Evolutionary conservation across 1,139 yeast species (phyloP).

Genomic region (Suhomyces guaymorum): DNA sequence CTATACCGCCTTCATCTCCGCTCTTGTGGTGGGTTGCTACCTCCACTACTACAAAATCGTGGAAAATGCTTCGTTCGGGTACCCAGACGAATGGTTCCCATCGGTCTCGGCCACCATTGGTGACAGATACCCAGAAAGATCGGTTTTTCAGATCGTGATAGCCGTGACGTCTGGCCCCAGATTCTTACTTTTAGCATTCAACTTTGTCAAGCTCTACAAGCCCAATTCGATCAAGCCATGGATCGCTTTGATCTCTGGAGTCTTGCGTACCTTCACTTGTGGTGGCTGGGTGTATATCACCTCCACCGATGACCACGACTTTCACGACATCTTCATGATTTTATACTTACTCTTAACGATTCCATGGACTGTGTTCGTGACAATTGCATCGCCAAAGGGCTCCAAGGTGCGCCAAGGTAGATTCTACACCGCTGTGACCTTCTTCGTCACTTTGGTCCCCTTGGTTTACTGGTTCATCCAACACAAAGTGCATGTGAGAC

Average conservation of each 20-base stretch:
- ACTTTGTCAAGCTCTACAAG: constrained; percentile 47
- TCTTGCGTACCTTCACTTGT: constrained; percentile 84
- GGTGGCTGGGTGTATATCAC: constrained; percentile 99
- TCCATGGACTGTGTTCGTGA: constrained; percentile 82
- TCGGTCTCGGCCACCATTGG: constrained; percentile 97
- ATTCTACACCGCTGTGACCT: constrained; percentile 53
- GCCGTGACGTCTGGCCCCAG: constrained; percentile 87
- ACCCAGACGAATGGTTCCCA: constrained; percentile 98
- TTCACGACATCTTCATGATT: constrained; percentile 95
- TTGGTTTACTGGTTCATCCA: constrained; percentile 87
- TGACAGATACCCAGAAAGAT: constrained; percentile 93
- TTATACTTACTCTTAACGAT: constrained; percentile 81
- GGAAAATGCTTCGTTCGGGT: constrained; percentile 79
- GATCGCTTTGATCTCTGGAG: constrained; percentile 56
- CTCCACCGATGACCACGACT: constrained; percentile 94
- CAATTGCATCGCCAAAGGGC: constrained; percentile 52
- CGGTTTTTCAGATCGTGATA: constrained; percentile 81
- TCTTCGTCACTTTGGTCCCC: constrained; percentile 75
- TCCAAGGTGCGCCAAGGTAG: constrained; percentile 55
- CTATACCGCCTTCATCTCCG: constrained; percentile 68
- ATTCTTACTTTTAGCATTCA: constrained; percentile 66
- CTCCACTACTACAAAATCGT: constrained; percentile 87
- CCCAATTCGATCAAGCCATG: constrained; percentile 45
- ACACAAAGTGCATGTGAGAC: constrained; percentile 80
- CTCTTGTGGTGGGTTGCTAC: constrained; percentile 68